Evolutionary conservation across 2,329 filamentous ascomycete species (phyloP).

Genomic region (Botryosphaeria dothidea): DNA sequence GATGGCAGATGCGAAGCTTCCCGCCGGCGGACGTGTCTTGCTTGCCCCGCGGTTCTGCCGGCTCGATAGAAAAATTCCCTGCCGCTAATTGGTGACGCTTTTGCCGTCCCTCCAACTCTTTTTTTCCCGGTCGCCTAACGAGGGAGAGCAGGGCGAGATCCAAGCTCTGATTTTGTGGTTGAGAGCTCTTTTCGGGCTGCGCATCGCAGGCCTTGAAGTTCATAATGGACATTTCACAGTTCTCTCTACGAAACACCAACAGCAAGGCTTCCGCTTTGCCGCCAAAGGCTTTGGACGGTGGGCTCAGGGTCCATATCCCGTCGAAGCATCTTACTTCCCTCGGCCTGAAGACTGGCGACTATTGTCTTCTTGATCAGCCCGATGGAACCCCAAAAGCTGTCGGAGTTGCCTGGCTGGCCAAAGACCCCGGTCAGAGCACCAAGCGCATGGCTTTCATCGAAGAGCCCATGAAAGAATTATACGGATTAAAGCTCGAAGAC

Average conservation of each 20-base stretch:
- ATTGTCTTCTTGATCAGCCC: slow-evolving; percentile 52
- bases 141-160: no score
- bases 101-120: neutral
- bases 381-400: slow-evolving; percentile 47
- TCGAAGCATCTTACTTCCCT: slow-evolving; percentile 57
- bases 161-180: neutral
- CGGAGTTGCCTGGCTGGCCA: slow-evolving; percentile 64
- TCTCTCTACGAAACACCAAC: slow-evolving; percentile 26
- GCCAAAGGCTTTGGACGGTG: slow-evolving; percentile 54
- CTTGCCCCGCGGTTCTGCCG: neutral
- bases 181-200: no score
- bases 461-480: slow-evolving; percentile 70
- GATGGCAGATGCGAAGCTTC: slow-evolving; percentile 14
- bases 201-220: neutral
- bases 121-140: neutral
- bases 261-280: slow-evolving; percentile 52
- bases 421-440: slow-evolving; percentile 42
- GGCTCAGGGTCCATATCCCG: slow-evolving; percentile 61
- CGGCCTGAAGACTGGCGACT: slow-evolving; percentile 59
- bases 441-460: slow-evolving; percentile 60
- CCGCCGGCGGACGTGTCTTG: slow-evolving; percentile 17
- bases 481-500: slow-evolving; percentile 71
- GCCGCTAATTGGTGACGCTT: neutral
- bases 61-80: neutral
- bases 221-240: slow-evolving; percentile 13